Base-by-base conservation (phyloP, 805 yeast species). In the Sugiyamaella qingdaonensis region DNA sequence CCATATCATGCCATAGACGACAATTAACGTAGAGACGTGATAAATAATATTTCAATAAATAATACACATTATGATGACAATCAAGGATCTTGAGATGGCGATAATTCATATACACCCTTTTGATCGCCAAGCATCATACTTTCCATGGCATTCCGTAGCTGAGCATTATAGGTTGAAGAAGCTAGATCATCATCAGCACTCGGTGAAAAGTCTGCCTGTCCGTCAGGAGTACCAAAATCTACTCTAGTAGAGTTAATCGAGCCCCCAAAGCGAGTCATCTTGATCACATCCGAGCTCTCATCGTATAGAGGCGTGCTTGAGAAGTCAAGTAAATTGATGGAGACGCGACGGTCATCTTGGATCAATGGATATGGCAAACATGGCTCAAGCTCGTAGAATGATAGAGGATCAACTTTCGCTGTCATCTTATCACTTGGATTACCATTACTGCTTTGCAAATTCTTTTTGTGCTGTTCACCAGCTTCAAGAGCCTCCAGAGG, bases 401-500 rank as follows among this genome's bases (percentile, higher is more conserved):
- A 52, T 32, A 61, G 49, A n/a, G 63, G 62, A 34, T 63, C 60
- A 27, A 9, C 33, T n/a, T 21, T n/a, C 33, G 33, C 14, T 4
- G 49, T 45, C 19, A 8, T 39, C 13, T 11, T 10, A 14, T 27
- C 24, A n/a, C 10, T 56, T 58, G 10, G 54, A 45, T 2, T 8
- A 36, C 9, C 46, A 45, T 2, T 8, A 36, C 9, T 48, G 42
- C 24, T 46, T 18, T 5, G 32, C 5, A n/a, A 10, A n/a, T 32
- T 14, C 4, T 10, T 21, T 18, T 31, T 16, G 27, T 24, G 46
- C 24, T 27, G 14, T 29, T 34, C 51, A n/a, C 13, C 43, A 29
- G 39, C 37, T n/a, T 18, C 14, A 18, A 41, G 14, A 3, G 72
- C 65, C 2, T 34, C 39, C 2, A 21, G 24, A 1, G 81, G 81